Base-by-base conservation (phyloP, 306 rosid genomes). In the Cicer bijugum region DNA sequence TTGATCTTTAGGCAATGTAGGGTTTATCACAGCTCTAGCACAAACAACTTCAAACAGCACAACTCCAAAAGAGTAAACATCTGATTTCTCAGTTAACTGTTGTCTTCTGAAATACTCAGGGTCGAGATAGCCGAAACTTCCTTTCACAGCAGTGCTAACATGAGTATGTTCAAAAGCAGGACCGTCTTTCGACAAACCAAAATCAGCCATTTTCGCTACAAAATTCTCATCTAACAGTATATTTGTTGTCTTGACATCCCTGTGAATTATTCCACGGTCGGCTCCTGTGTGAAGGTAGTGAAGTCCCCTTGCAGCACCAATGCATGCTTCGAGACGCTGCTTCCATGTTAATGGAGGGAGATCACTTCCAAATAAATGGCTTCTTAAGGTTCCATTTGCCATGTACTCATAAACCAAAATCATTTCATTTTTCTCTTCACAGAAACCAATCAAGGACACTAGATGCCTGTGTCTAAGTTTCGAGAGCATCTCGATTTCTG, bases 401-500 rank as follows among this genome's bases (percentile, higher is more conserved):
- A 94, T 94, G 35, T 94, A 91, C 78, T 94, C 99, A 5, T 94
- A 94, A 70, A 94, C 97, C 87, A 94, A 80, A 46, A 94, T 90
- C 99, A 94, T 94, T 87, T 94, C 99, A 72, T 83, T 88, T 35
- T 90, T 80, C 75, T 94, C 99, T 28, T 91, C 99, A 44, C 99
- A 94, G 83, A 88, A 94, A 12, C 99, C 99, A 44, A 91, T 90
- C 88, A 94, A 78, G 79, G 97, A 88, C 74, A 94, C 99, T 28
- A 94, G 80, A 82, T 94, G 99, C 69, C 95, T 83, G 50, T 94
- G 99, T 82, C 97, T 88, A 68, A 94, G 96, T 84, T 91, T 94
- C 1, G 97, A 94, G 55, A 94, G 99, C 97, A 91, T 91, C 84
- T 91, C 99, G n/a, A 94, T 94, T 86, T 94, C 99, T 0, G 97